Evolutionary conservation across 140 eudicot genomes (phyloP), one percentile per base, ranked within the genome.

Genomic region (Cichorium intybus): DNA sequence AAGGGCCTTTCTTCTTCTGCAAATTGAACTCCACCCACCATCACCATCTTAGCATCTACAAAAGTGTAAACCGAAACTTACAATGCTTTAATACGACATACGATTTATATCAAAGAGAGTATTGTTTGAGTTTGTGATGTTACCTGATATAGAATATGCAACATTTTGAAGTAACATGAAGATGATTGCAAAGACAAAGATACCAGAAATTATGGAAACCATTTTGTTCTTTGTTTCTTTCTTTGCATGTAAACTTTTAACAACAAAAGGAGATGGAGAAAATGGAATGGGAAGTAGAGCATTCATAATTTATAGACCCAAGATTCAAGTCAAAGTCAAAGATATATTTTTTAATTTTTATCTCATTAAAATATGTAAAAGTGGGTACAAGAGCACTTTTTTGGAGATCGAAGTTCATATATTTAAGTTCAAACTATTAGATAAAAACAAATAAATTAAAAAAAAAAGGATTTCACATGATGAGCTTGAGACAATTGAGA

Each of bases 61-160:
- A 17, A 66, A 63, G 23, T 4, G 11, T 1, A 55, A 24, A 64
- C 22, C 56, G 4, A 22, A 26, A 24, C 56, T 53, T 51, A 12
- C n/a, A 12, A 24, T 68, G 10, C 31, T 57, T 47, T n/a, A n/a
- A n/a, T n/a, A n/a, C n/a, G n/a, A 17, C 60, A 51, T 14, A 22
- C 47, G 64, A 21, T 16, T 37, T 24, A 20, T 18, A 49, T 24
- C 1, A 21, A 24, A 22, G 24, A n/a, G 1, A 48, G 24, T 7
- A 60, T 5, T 8, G 53, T 37, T 39, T 51, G 17, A 27, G 21
- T 26, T 37, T 17, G 54, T 48, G 23, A 48, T 3, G 18, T 17
- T 82, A 78, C 87, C 84, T 76, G 69, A 75, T 49, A 64, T 76
- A 66, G 72, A 71, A 55, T 50, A 45, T 73, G 79, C 77, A 69